phyloP scores from a whole-genome alignment of 805 yeast species.

The Cyberlindnera xishuangbannaensis region DNA sequence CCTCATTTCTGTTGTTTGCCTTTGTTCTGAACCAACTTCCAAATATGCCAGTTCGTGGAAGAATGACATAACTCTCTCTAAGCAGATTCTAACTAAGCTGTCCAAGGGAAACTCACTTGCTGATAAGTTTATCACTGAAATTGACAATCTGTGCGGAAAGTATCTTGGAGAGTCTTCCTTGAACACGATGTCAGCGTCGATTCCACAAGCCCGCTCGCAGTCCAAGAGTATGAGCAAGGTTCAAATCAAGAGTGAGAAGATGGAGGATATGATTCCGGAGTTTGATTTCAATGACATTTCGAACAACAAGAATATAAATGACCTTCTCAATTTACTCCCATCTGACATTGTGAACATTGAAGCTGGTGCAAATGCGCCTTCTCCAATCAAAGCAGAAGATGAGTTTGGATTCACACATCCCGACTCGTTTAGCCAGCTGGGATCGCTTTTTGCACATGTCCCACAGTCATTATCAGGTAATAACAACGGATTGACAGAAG shows the following conservation, averaged over 20 bases:
- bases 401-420: conserved; percentile 3
- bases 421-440: conserved; percentile 5
- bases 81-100: conserved; percentile 32
- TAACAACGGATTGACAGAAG: no score
- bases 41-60: conserved; percentile 40
- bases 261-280: conserved; percentile 17
- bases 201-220: conserved; percentile 3
- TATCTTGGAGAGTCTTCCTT: conserved; percentile 20
- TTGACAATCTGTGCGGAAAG: conserved; percentile 36
- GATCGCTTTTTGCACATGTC: conserved; percentile 7
- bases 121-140: conserved; percentile 38
- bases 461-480: no score
- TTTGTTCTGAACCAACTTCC: conserved; percentile 45
- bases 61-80: conserved; percentile 37
- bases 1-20: conserved; percentile 49
- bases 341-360: conserved; percentile 22
- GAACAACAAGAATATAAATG: conserved; percentile 16
- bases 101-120: conserved; percentile 41
- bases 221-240: background rate
- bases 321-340: conserved; percentile 20
- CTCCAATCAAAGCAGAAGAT: conserved; percentile 5
- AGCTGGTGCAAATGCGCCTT: conserved; percentile 2
- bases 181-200: conserved; percentile 8
- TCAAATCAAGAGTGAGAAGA: conserved; percentile 3
- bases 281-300: conserved; percentile 25